Base-by-base conservation (phyloP, 75 land plant species). In the Ceratopteris richardii region DNA sequence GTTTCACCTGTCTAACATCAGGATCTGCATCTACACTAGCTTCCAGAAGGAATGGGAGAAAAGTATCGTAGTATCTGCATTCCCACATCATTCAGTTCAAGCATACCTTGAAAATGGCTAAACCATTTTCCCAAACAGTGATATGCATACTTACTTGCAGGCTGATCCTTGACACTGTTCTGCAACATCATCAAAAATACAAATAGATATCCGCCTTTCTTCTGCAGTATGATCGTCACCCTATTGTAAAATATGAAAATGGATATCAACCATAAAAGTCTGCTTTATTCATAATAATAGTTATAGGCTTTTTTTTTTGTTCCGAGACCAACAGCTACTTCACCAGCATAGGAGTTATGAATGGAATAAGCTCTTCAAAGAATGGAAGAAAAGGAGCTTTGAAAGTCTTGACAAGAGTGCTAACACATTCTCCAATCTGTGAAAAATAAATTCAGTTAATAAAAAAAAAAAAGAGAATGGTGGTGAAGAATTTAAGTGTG, bases 181-280 rank as follows among this genome's bases (percentile, higher is more conserved):
- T 44, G 84, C 92, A 44, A 87, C 73, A 77, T 87, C 92, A 76
- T 87, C 92, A 78, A 87, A 87, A 27, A 87, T 84, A 57, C 92
- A 87, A 51, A 87, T 87, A 11, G 88, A 84, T 65, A 87, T 87
- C 36, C 92, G 72, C 65, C 92, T 75, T 44, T 87, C 92, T 69
- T 87, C 92, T 16, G 82, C 33, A 36, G 92, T 81, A 59, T 75
- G 87, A 51, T 87, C 92, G 37, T 81, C 84, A 1, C 87, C 87
- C 92, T 85, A 52, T 2, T 46, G 22, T 2, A 46, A 21, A 46
- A 46, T n/a, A n/a, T n/a, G n/a, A n/a, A n/a, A n/a, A n/a, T n/a
- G n/a, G n/a, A n/a, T n/a, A n/a, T n/a, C n/a, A n/a, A n/a, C n/a
- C n/a, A n/a, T n/a, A n/a, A n/a, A n/a, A n/a, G n/a, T n/a, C n/a